These are phyloP conservation scores for Aspergillus niger DNA, from an alignment of 2,329 filamentous ascomycete genomes.

Conservation along the genomic window DNA sequence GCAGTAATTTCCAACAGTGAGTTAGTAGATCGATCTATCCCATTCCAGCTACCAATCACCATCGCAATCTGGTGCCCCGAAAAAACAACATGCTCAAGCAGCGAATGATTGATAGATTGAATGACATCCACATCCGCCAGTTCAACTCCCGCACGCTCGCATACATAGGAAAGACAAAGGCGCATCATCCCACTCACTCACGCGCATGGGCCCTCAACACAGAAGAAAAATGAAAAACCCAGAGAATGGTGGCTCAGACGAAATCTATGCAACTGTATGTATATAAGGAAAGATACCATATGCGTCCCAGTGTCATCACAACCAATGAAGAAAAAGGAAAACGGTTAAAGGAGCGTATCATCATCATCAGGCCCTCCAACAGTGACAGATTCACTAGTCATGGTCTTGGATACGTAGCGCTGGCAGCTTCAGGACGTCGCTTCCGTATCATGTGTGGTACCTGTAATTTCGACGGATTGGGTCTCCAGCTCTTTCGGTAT, in stretches of 20 bases:
- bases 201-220: neutral
- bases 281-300: slow-evolving; percentile 20
- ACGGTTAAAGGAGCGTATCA: slow-evolving; percentile 15
- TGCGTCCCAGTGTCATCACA: slow-evolving; percentile 19
- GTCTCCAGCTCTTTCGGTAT: slow-evolving; percentile 41
- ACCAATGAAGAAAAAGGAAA: slow-evolving; percentile 1
- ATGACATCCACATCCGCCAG: neutral
- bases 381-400: neutral
- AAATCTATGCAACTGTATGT: slow-evolving; percentile 26
- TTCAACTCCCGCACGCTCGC: neutral
- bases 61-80: neutral
- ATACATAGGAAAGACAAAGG: neutral
- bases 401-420: neutral
- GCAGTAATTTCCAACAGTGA: too few relatives aligned
- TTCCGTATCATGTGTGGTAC: slow-evolving; percentile 27
- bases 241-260: neutral
- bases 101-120: too few relatives aligned
- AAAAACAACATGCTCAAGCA: neutral
- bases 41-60: neutral
- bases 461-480: slow-evolving; percentile 39
- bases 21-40: neutral
- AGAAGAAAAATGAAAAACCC: slow-evolving; percentile 10
- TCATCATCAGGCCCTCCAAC: slow-evolving; percentile 17
- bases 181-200: neutral
- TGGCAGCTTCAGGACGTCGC: slow-evolving; percentile 27